A percentile compares a stretch with the other conserved stretches of the same genome.
These are phyloP conservation scores for Gomphus bonarii DNA, from an alignment of 1,284 basidiomycete genomes.

Conservation along the genomic window DNA sequence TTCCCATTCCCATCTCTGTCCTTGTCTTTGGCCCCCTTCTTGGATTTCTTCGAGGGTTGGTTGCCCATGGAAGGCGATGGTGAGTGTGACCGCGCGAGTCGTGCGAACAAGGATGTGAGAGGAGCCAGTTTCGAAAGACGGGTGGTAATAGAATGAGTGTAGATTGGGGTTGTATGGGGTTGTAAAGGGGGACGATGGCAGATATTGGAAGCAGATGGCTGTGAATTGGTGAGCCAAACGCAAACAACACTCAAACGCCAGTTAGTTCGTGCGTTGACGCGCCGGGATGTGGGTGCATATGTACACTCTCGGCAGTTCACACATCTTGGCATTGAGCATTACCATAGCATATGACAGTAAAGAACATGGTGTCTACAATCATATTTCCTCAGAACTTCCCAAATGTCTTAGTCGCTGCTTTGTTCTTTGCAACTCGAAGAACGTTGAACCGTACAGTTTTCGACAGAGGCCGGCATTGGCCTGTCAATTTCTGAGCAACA, in stretches of 20 bases:
- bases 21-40: constrained; percentile 58
- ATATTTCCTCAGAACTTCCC: constrained; percentile 72
- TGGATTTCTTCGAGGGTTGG: constrained; percentile 68
- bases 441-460: constrained; percentile 99
- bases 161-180: neutral
- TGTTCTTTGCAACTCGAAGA: constrained; percentile 83
- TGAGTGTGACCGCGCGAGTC: constrained; percentile 24
- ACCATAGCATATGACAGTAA: constrained; percentile 10
- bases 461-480: constrained; percentile 97
- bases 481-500: constrained; percentile 26
- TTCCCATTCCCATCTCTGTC: constrained; percentile 33
- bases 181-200: constrained; percentile 7
- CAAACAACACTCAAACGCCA: neutral
- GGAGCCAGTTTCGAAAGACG: constrained; percentile 62
- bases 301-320: neutral
- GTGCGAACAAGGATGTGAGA: constrained; percentile 21
- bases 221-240: neutral
- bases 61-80: constrained; percentile 55
- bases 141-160: constrained; percentile 66
- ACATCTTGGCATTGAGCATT: neutral
- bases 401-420: constrained; percentile 83
- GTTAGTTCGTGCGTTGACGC: constrained; percentile 6
- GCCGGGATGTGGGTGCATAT: constrained; percentile 5
- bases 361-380: neutral
- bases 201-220: constrained; percentile 7